Evolutionary conservation across 164 flowering plant genomes (phyloP).

Genomic region (Vitis cinerea): DNA sequence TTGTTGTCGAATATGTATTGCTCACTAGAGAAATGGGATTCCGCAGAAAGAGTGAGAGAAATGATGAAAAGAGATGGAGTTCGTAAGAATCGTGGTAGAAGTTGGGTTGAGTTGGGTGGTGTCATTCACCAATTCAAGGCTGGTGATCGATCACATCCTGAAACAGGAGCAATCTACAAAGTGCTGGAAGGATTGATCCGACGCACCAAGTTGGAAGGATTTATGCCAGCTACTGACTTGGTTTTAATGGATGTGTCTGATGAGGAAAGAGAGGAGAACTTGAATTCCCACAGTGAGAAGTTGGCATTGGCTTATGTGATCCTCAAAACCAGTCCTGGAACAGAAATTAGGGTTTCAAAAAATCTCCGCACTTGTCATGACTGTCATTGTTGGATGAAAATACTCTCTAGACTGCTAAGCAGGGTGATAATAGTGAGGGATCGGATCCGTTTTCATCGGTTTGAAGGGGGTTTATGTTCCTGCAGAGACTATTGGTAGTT

Average conservation of each 20-base stretch:
- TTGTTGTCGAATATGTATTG: slow-evolving; percentile 74
- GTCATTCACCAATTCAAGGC: slow-evolving; percentile 62
- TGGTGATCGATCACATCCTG: slow-evolving; percentile 60
- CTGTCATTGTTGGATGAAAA: slow-evolving; percentile 75
- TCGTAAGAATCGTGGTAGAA: slow-evolving; percentile 60
- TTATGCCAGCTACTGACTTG: slow-evolving; percentile 43
- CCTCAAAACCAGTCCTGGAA: slow-evolving; percentile 62
- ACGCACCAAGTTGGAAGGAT: slow-evolving; percentile 53
- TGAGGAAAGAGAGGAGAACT: slow-evolving; percentile 76
- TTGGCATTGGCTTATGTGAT: slow-evolving; percentile 72
- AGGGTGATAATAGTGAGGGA: slow-evolving; percentile 77
- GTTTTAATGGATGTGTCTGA: slow-evolving; percentile 84
- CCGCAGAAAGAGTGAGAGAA: slow-evolving; percentile 55
- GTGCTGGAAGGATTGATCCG: slow-evolving; percentile 45
- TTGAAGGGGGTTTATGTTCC: slow-evolving; percentile 69
- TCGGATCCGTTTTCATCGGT: slow-evolving; percentile 73
- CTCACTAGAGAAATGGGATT: slow-evolving; percentile 56
- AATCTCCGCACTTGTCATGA: slow-evolving; percentile 76
- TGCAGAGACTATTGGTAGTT: slow-evolving; percentile 81
- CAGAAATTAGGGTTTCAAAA: slow-evolving; percentile 55
- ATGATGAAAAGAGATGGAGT: slow-evolving; percentile 57
- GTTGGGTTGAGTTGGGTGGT: slow-evolving; percentile 70
- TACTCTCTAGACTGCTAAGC: slow-evolving; percentile 54
- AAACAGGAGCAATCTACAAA: slow-evolving; percentile 43
- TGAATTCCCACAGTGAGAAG: slow-evolving; percentile 77